Percentiles rank a stretch among this genome's conserved stretches.
phyloP scores from a whole-genome alignment of 371 early-diverging fungal genomes.

The Circinella umbellata region DNA sequence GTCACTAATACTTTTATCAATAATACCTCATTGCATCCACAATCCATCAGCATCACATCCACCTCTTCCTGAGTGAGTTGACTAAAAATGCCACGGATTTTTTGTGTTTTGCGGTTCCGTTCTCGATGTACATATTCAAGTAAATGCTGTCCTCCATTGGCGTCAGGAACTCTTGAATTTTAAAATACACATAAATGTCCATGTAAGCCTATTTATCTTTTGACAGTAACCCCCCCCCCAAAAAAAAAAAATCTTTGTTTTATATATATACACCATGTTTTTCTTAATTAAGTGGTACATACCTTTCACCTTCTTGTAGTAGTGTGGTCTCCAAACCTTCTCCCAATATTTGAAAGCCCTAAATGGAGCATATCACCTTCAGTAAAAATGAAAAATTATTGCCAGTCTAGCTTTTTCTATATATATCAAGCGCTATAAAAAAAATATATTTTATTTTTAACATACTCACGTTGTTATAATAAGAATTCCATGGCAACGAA shows the following conservation, averaged over 20 bases:
- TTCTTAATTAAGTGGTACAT: background rate
- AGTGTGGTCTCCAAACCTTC: too few species aligned
- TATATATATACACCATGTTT: background rate
- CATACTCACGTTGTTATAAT: background rate
- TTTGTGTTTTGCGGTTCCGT: constrained; percentile 24
- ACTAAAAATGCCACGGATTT: constrained; percentile 71
- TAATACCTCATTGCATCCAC: constrained; percentile 72
- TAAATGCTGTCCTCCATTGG: background rate
- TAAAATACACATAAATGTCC: too few species aligned
- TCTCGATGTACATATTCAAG: constrained; percentile 11
- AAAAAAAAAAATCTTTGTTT: background rate
- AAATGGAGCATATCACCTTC: too few species aligned
- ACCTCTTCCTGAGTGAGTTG: constrained; percentile 80
- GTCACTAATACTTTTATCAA: background rate
- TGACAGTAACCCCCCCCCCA: too few species aligned
- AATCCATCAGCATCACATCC: constrained; percentile 74
- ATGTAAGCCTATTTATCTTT: background rate
- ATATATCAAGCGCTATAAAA: too few species aligned
- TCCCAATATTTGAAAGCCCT: too few species aligned
- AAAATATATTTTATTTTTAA: background rate
- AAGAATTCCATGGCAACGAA: background rate
- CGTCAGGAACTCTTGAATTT: background rate
- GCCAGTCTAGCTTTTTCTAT: too few species aligned
- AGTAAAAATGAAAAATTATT: too few species aligned
- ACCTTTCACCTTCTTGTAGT: too few species aligned